These are phyloP conservation scores for Wickerhamiella brachini DNA, from an alignment of 805 yeast genomes.

Conservation along the genomic window DNA sequence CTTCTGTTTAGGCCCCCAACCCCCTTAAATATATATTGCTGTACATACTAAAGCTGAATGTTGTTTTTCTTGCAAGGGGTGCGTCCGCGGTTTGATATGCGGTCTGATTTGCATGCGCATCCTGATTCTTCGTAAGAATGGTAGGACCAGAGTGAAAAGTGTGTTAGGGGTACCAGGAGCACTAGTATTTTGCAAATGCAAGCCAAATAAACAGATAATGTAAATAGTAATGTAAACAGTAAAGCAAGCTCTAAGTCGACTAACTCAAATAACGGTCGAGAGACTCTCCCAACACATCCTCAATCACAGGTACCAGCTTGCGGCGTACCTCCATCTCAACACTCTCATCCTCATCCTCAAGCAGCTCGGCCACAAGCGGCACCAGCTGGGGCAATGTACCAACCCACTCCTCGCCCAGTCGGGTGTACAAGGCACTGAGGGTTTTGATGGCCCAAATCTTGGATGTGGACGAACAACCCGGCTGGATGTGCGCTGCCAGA, in stretches of 20 bases:
- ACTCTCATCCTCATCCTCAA: constrained; percentile 90
- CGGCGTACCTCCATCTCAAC: constrained; percentile 85
- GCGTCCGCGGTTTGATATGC: too few species aligned
- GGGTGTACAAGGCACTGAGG: constrained; percentile 69
- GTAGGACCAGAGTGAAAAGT: too few species aligned
- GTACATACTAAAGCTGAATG: not conserved
- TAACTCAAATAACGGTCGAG: constrained; percentile 40
- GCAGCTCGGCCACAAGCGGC: constrained; percentile 85
- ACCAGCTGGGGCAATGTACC: constrained; percentile 82
- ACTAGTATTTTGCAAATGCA: too few species aligned
- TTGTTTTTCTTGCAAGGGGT: too few species aligned
- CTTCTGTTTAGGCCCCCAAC: too few species aligned
- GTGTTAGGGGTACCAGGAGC: too few species aligned
- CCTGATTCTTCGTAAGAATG: too few species aligned
- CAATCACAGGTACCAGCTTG: constrained; percentile 82
- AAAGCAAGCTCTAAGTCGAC: too few species aligned
- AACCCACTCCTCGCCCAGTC: constrained; percentile 92
- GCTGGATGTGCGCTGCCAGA: constrained; percentile 47
- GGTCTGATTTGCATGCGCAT: not conserved
- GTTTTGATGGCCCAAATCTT: constrained; percentile 71
- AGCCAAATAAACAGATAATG: too few species aligned
- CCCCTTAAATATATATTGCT: not conserved
- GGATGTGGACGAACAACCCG: constrained; percentile 45
- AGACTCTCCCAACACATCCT: constrained; percentile 87
- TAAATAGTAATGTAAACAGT: constrained; percentile 6